These are phyloP conservation scores for Kwoniella sp. DNA, from an alignment of 768 basidiomycete genomes.

Conservation along the genomic window DNA sequence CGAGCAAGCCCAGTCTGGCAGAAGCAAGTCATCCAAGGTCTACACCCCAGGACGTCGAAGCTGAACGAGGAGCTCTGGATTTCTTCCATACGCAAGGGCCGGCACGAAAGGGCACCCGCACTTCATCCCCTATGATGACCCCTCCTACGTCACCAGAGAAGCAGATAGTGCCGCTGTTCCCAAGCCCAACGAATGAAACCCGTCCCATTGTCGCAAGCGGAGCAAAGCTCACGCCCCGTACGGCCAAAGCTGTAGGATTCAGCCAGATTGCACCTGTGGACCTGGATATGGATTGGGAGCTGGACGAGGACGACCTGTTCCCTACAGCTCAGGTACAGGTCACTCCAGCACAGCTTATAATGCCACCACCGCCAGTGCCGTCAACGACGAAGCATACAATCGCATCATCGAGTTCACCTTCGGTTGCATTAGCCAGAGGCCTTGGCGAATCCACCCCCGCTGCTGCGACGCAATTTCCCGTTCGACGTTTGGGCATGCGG, in stretches of 20 bases:
- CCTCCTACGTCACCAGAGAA: slow-evolving; percentile 30
- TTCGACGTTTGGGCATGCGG: slow-evolving; percentile 21
- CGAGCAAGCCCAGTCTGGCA: too few species aligned
- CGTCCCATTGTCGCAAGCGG: too few species aligned
- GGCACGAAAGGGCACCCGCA: slow-evolving; percentile 1
- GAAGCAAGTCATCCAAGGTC: too few species aligned
- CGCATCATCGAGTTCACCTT: slow-evolving; percentile 5
- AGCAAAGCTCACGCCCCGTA: slow-evolving; percentile 1
- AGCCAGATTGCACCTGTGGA: slow-evolving; percentile 39
- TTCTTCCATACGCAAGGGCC: slow-evolving; percentile 34
- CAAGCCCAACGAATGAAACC: background rate
- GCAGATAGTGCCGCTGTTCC: too few species aligned
- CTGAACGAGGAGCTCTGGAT: slow-evolving; percentile 24
- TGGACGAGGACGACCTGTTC: slow-evolving; percentile 11
- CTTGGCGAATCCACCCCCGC: background rate
- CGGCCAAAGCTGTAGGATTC: slow-evolving; percentile 33
- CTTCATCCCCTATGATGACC: slow-evolving; percentile 7
- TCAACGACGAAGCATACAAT: background rate
- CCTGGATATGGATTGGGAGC: slow-evolving; percentile 21
- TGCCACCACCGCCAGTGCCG: slow-evolving; percentile 40
- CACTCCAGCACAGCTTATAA: slow-evolving; percentile 4
- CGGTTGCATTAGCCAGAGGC: too few species aligned
- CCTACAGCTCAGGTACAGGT: slow-evolving; percentile 1
- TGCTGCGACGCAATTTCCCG: slow-evolving; percentile 28
- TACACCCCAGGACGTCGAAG: too few species aligned